Base-by-base conservation (phyloP, 768 basidiomycete genomes). In the Hebeloma cylindrosporum region DNA sequence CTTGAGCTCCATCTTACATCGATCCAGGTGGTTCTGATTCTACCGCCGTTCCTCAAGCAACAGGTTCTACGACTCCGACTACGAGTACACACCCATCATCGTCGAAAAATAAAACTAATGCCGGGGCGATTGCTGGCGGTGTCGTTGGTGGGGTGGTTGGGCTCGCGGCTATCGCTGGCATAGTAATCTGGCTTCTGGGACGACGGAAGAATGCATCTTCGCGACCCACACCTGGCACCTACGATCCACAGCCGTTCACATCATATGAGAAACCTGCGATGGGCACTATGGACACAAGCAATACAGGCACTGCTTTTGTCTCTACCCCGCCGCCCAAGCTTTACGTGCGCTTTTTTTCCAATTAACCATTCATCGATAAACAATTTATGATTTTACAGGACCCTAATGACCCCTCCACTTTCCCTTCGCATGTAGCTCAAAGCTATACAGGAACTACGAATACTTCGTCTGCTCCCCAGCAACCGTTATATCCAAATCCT, bases 121-220 rank as follows among this genome's bases (percentile, higher is more conserved):
- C 51, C 8, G 62, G 53, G 4, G 51, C 58, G 11, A 60, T 62
- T 20, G 62, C 53, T 11, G 62, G 62, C 25, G 58, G 60, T 14
- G 58, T 57, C 3, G 50, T 61, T 10, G 62, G 57, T 32, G 60
- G 57, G 4, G n/a, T 62, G 31, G 54, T 51, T 4, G 45, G 40
- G 5, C 34, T 64, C 37, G 56, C 43, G n/a, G 31, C 58, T 3
- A 18, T 56, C n/a, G 49, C 40, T n/a, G 56, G 42, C 11, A 14
- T 45, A 2, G 13, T 51, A 18, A 32, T 53, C 18, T 55, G 44
- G 48, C 44, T 52, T 41, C 14, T 56, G 33, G 29, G 49, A 13
- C 50, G 52, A 8, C 54, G 49, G n/a, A n/a, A n/a, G n/a, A n/a
- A n/a, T n/a, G n/a, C n/a, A n/a, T n/a, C 51, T 43, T n/a, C 38